Evolutionary conservation across 805 yeast genomes (phyloP), one percentile per base, ranked within the genome.

Genomic region (Metschnikowia reukaufii): DNA sequence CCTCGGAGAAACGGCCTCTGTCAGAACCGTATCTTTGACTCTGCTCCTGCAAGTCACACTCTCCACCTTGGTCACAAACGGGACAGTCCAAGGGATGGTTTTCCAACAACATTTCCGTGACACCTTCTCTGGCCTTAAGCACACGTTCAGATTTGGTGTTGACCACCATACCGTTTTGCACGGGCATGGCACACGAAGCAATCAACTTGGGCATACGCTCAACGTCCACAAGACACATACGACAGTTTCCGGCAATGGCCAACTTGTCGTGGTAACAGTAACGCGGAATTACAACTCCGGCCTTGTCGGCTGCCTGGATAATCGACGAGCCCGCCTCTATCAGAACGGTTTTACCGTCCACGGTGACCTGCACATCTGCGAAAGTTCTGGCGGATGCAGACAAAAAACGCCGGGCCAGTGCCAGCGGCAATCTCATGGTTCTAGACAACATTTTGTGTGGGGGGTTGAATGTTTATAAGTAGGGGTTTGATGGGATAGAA

Each of bases 1-100:
- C 79, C 67, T 88, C 96, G 51, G 76, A 68, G 72, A 85, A 88
- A 66, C 96, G 80, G 56, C 96, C 95, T 54, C 96, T 79, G 69
- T 88, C 96, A 44, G 86, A 70, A 49, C 96, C 96, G 63, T 86
- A 86, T 64, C 94, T 79, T 63, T 83, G 72, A 16, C 88, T 76
- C 73, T 88, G 96, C 64, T 88, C 96, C 72, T 88, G 96, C 58
- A 88, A 77, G 65, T 88, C 96, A 74, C 96, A 88, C 68, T 88
- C 96, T 55, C 96, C 96, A 70, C 96, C 96, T 70, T 88, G 96
- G 70, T 88, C 96, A 69, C 96, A 88, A 46, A 88, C 85, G 19
- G 96, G 96, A 71, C 96, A 88, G 72, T 88, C 96, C 63, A 88
- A 77, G 18, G 96, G 96, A 73, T 88, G 96, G 75, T 88, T 88